phyloP scores from a whole-genome alignment of 371 early-diverging fungal species.

The Syncephalastrum contaminatum region DNA sequence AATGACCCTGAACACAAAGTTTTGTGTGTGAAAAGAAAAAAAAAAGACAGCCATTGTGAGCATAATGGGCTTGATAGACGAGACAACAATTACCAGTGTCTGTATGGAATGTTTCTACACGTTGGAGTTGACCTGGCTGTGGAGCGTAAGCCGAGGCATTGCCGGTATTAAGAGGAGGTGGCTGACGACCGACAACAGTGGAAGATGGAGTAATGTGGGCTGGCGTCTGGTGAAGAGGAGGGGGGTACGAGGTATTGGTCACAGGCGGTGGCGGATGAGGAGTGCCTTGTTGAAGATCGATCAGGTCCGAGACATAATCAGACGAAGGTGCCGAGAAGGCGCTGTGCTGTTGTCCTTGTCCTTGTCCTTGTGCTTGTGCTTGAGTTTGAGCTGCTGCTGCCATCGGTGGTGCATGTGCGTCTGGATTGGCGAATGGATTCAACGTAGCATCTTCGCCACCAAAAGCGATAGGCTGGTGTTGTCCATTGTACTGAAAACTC shows the following conservation, averaged over 20 bases:
- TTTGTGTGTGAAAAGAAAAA: background rate
- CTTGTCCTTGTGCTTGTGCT: conserved; percentile 1
- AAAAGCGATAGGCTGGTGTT: conserved; percentile 14
- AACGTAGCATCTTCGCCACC: conserved; percentile 15
- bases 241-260: conserved; percentile 10
- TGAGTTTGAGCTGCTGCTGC: background rate
- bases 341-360: conserved; percentile 1
- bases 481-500: conserved; percentile 4
- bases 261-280: conserved; percentile 2
- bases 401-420: background rate
- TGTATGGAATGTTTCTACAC: conserved; percentile 22
- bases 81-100: conserved; percentile 16
- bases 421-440: conserved; percentile 13
- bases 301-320: conserved; percentile 16
- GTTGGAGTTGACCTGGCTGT: conserved; percentile 6
- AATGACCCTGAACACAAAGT: conserved; percentile 22
- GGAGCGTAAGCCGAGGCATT: conserved; percentile 9
- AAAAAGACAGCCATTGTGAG: background rate
- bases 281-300: conserved; percentile 22
- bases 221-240: conserved; percentile 8
- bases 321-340: conserved; percentile 10
- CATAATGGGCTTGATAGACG: background rate
- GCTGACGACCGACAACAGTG: conserved; percentile 5
- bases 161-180: conserved; percentile 2
- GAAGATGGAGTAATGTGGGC: conserved; percentile 1